Evolutionary conservation across 108 stramenopile species (phyloP).

Genomic region (Bacterosira constricta): DNA sequence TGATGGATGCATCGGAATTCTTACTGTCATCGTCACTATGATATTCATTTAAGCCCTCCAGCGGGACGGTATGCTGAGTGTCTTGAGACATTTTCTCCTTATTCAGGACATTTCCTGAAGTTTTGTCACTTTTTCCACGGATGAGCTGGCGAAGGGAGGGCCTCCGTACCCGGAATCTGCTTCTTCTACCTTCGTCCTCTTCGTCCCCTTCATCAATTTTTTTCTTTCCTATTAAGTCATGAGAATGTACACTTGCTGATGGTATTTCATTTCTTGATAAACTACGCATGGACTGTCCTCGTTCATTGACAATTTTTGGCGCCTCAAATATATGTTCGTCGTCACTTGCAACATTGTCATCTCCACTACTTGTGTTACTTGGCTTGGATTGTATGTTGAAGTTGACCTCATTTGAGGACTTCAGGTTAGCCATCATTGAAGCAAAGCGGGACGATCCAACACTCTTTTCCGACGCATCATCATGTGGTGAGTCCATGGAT

Average conservation of each 20-base stretch:
- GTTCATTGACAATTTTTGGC: constrained; percentile 14
- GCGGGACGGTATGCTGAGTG: background rate
- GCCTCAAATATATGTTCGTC: constrained; percentile 24
- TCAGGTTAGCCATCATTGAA: constrained; percentile 17
- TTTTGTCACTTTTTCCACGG: too few relatives aligned
- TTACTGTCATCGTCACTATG: background rate
- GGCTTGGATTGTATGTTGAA: background rate
- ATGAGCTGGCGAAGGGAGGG: background rate
- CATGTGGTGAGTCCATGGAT: background rate
- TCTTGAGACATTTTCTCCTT: background rate
- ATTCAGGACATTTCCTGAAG: background rate
- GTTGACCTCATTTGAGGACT: background rate
- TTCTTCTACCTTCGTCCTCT: background rate
- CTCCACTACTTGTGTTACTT: background rate
- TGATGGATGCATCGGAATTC: background rate
- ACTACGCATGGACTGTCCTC: background rate
- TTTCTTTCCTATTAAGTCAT: too few relatives aligned
- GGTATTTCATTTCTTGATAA: too few relatives aligned
- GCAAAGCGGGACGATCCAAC: constrained; percentile 10
- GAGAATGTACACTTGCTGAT: too few relatives aligned
- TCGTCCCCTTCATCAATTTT: too few relatives aligned
- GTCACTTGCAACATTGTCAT: constrained; percentile 3
- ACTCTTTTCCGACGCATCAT: background rate
- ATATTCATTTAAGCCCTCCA: constrained; percentile 9
- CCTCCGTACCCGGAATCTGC: constrained; percentile 3